Evolutionary conservation across 1,284 basidiomycete genomes (phyloP).

Genomic region (Heterobasidion irregulare): DNA sequence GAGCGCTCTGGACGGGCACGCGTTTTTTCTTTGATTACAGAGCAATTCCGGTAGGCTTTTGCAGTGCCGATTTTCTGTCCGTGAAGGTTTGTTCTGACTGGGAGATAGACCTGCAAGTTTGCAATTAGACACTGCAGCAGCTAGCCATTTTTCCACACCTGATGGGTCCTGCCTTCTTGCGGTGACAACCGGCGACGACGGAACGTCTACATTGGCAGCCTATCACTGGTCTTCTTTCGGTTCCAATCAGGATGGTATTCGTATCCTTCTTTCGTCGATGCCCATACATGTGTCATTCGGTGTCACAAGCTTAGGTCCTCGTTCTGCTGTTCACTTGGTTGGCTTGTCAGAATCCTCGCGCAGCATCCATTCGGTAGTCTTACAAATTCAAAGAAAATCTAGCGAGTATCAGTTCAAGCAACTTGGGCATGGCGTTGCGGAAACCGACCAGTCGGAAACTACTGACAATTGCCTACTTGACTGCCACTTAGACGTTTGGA

Average conservation of each 20-base stretch:
- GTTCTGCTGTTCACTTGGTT: constrained; percentile 33
- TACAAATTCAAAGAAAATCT: constrained; percentile 44
- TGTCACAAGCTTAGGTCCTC: constrained; percentile 3
- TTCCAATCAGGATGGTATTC: not conserved
- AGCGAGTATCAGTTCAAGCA: constrained; percentile 50
- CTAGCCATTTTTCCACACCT: not conserved
- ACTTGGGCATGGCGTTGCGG: constrained; percentile 3
- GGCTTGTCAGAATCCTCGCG: constrained; percentile 21
- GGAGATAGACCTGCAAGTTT: constrained; percentile 36
- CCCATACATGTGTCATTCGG: not conserved
- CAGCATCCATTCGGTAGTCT: constrained; percentile 29
- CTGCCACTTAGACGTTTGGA: constrained; percentile 55
- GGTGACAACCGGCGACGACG: no score
- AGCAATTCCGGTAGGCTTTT: constrained; percentile 38
- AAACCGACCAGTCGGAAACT: no score
- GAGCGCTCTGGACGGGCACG: constrained; percentile 31
- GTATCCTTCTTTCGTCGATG: not conserved
- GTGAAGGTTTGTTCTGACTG: not conserved
- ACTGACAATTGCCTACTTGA: constrained; percentile 45
- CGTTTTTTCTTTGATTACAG: constrained; percentile 40
- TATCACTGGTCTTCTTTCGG: not conserved
- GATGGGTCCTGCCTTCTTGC: not conserved
- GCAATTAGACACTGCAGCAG: constrained; percentile 18
- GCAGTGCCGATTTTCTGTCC: not conserved
- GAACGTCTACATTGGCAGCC: not conserved